Evolutionary conservation across 129 eudicot genomes (phyloP).

Genomic region (Sambucus nigra): DNA sequence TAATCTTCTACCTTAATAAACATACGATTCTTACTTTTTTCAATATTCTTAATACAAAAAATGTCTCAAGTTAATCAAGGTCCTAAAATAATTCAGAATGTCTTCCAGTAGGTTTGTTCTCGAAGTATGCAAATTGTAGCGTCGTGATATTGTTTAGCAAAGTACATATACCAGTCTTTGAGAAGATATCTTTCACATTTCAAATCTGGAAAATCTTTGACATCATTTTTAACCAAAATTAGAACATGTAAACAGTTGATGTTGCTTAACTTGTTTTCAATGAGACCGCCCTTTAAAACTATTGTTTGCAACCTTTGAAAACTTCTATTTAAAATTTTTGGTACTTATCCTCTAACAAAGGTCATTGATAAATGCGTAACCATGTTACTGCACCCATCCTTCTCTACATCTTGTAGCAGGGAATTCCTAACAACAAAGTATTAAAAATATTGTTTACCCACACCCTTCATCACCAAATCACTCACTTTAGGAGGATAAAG

Average conservation of each 20-base stretch:
- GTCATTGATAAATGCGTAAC: no score
- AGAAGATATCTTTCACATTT: conserved; percentile 11
- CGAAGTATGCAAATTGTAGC: conserved; percentile 18
- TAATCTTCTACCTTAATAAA: no score
- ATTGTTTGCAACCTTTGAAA: background rate
- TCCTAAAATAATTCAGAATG: conserved; percentile 2
- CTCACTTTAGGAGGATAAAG: background rate
- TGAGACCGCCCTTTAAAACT: background rate
- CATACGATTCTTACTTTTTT: no score
- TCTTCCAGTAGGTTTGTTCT: background rate
- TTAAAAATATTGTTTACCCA: no score
- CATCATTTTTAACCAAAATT: background rate
- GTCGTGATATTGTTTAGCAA: conserved; percentile 9
- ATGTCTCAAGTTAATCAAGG: conserved; percentile 14
- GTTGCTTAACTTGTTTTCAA: no score
- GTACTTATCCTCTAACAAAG: no score
- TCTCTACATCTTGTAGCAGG: no score
- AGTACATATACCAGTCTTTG: background rate
- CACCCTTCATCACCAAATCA: no score
- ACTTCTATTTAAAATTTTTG: background rate
- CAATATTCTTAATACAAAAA: background rate
- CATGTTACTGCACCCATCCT: conserved; percentile 6
- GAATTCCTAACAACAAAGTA: no score
- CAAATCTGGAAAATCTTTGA: conserved; percentile 3
- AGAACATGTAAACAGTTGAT: background rate